Percentiles rank a stretch among this genome's conserved stretches.
These are phyloP conservation scores for Suillus sp. DNA, from an alignment of 768 basidiomycete genomes.

Conservation along the genomic window DNA sequence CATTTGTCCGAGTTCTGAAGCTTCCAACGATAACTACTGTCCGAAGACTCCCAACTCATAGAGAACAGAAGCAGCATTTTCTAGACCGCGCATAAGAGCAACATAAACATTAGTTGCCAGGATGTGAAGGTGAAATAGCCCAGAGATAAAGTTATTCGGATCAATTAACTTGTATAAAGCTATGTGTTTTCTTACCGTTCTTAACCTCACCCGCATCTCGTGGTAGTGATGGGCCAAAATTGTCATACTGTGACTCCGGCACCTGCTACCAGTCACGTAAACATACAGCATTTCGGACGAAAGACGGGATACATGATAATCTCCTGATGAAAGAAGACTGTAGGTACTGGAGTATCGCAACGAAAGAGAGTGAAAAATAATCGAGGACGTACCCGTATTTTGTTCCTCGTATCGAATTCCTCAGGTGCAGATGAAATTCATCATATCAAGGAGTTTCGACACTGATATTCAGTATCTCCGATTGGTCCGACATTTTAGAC, in stretches of 20 bases:
- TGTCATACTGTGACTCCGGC: constrained; percentile 40
- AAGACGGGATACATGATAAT: constrained; percentile 5
- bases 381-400: constrained; percentile 44
- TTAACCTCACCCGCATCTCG: constrained; percentile 64
- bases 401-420: constrained; percentile 37
- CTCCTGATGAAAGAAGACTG: neutral
- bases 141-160: neutral
- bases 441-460: constrained; percentile 69
- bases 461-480: constrained; percentile 34
- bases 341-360: neutral
- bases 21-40: neutral
- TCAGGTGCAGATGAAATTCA: constrained; percentile 42
- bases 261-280: constrained; percentile 31
- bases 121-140: neutral
- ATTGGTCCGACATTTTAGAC: constrained; percentile 17
- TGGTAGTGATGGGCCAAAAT: constrained; percentile 63
- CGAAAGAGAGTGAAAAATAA: neutral
- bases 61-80: neutral
- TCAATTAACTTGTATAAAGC: constrained; percentile 52
- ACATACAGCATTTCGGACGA: constrained; percentile 9
- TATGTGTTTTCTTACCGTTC: constrained; percentile 69
- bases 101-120: neutral
- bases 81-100: neutral
- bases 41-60: neutral
- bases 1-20: neutral